Base-by-base conservation (phyloP, 2,329 filamentous ascomycete genomes). In the Bipolaris gigantea region DNA sequence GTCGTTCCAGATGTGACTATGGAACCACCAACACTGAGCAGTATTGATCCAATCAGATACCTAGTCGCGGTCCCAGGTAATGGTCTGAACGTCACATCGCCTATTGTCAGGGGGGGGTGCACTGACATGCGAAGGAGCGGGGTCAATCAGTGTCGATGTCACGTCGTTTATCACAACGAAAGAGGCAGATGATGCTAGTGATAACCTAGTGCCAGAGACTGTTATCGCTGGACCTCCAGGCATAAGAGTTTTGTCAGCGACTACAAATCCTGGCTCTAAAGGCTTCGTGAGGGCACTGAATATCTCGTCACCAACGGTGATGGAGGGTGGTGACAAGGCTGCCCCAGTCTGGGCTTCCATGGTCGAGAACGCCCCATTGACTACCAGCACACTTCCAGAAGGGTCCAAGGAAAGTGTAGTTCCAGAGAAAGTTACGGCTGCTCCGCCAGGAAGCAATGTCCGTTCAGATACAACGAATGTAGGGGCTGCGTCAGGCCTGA, bases 401-500 rank as follows among this genome's bases (percentile, higher is more conserved):
- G 64, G 50, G 9, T 39, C 57, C 15, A 75, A 64, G 1, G 71
- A 72, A 2, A 75, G 47, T 13, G 68, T 73, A 5, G 62, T 71
- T 5, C 73, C 72, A 19, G 59, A 55, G 1, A 74, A 55, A 4
- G 67, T 71, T 15, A 75, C 66, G 1, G 50, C 55, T 5, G 70
- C 69, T 11, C 71, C 73, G 35, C 59, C 62, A 8, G 75, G 71
- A 4, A 63, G 64, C 4, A 78, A 63, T 2, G 74, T 76, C 41
- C 75, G 67, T 9, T 72, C 76, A 19, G 66, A 65, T 13, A 79
- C 63, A 10, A 77, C 53, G 39, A 77, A 79, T 0, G 56, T 63
- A 5, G 65, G 65, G 9, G 53, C 60, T 4, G 34, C 13, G 27
- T 11, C 39, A 19, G 45, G 36, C 33, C 51, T 43, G 27, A 48